Evolutionary conservation across 371 early-diverging fungal genomes (phyloP).

Genomic region (Batkoa obscura): DNA sequence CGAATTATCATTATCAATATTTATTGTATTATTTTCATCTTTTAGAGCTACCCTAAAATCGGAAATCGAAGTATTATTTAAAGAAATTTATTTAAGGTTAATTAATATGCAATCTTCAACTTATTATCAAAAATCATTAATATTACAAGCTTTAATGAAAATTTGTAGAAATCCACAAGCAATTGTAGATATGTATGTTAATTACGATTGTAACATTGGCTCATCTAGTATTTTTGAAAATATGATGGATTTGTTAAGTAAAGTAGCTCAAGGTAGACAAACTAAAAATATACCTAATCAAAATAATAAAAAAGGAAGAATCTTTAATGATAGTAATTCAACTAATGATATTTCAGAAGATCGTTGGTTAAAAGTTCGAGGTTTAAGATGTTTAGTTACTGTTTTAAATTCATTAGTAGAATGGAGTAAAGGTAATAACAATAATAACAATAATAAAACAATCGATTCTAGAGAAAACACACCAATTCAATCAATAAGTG

Average conservation of each 20-base stretch:
- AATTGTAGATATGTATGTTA: slow-evolving; percentile 87
- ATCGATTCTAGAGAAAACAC: not conserved
- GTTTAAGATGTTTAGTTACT: slow-evolving; percentile 2
- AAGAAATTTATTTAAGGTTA: slow-evolving; percentile 46
- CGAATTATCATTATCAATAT: slow-evolving; percentile 62
- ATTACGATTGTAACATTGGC: slow-evolving; percentile 70
- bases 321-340: slow-evolving; percentile 14
- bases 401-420: slow-evolving; percentile 3
- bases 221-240: slow-evolving; percentile 24
- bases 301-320: slow-evolving; percentile 23
- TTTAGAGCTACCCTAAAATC: slow-evolving; percentile 50
- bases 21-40: slow-evolving; percentile 50
- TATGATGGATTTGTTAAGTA: slow-evolving; percentile 1
- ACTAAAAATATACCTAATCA: slow-evolving; percentile 14
- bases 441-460: not conserved
- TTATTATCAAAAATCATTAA: slow-evolving; percentile 22
- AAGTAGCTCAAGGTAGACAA: slow-evolving; percentile 12
- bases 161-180: slow-evolving; percentile 57
- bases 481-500: not conserved
- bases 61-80: slow-evolving; percentile 55
- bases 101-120: slow-evolving; percentile 38
- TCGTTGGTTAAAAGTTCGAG: not conserved
- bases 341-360: not conserved
- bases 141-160: slow-evolving; percentile 22
- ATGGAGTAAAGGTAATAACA: not conserved